Conservation (phyloP, 768 basidiomycete species). For the Neoboletus subvelutipes region DNA sequence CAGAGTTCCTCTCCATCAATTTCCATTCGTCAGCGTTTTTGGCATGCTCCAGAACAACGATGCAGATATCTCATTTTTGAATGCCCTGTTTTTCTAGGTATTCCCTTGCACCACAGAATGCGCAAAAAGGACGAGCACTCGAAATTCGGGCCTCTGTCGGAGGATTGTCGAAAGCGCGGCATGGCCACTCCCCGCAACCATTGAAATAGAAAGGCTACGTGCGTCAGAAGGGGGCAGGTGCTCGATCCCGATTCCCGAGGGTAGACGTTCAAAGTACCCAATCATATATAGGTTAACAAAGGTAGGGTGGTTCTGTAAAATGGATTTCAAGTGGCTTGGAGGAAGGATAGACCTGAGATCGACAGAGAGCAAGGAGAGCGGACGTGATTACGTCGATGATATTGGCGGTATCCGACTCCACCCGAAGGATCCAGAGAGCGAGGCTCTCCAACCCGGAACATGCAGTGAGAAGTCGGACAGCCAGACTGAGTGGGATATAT, state of each 20-base stretch:
- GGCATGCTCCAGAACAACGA: constrained; percentile 16
- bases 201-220: constrained; percentile 15
- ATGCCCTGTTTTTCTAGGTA: constrained; percentile 13
- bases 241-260: constrained; percentile 19
- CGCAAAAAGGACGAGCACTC: constrained; percentile 10
- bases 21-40: constrained; percentile 17
- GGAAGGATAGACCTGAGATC: constrained; percentile 7
- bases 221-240: constrained; percentile 9
- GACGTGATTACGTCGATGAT: constrained; percentile 6
- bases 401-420: not conserved
- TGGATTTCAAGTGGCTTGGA: not conserved
- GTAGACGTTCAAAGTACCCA: constrained; percentile 22
- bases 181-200: constrained; percentile 15
- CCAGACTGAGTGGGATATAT: constrained; percentile 5
- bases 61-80: constrained; percentile 6
- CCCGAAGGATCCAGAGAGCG: constrained; percentile 18
- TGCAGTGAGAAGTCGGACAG: constrained; percentile 3
- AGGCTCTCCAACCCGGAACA: constrained; percentile 16
- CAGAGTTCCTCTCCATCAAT: constrained; percentile 3
- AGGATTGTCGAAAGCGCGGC: constrained; percentile 7
- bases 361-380: constrained; percentile 17
- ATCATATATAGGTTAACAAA: constrained; percentile 16
- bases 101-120: constrained; percentile 6
- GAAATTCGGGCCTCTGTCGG: not conserved
- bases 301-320: constrained; percentile 7